A percentile compares a stretch with the other conserved stretches of the same genome.
Conservation (phyloP, 768 basidiomycete genomes). For the Porpolomopsis calyptriformis region DNA sequence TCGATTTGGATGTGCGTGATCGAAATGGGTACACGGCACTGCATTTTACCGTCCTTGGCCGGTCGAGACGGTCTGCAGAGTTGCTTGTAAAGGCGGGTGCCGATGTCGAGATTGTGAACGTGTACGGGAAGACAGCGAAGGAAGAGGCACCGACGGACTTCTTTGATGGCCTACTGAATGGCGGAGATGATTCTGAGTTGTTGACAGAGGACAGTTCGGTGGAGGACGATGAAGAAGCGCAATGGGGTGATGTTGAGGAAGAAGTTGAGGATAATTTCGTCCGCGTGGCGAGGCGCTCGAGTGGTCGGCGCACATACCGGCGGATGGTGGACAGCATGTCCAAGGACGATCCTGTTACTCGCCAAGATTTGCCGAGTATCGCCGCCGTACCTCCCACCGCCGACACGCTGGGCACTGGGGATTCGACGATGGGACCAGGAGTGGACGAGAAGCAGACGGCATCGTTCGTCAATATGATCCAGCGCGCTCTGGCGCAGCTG, state of each 20-base stretch:
- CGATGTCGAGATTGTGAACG: slow-evolving; percentile 64
- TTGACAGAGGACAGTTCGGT: slow-evolving; percentile 17
- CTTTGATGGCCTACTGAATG: slow-evolving; percentile 27
- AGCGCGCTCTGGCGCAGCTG: slow-evolving; percentile 59
- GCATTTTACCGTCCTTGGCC: slow-evolving; percentile 69
- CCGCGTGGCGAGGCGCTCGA: slow-evolving; percentile 15
- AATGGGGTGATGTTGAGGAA: slow-evolving; percentile 61
- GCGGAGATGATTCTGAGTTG: slow-evolving; percentile 18
- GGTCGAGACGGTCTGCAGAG: slow-evolving; percentile 51
- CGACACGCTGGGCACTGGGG: not conserved
- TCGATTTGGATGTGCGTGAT: slow-evolving; percentile 79
- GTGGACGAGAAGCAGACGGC: slow-evolving; percentile 36
- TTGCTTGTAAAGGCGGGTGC: slow-evolving; percentile 75
- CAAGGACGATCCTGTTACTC: not conserved
- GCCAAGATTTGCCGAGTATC: not conserved
- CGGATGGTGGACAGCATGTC: slow-evolving; percentile 15
- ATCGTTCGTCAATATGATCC: slow-evolving; percentile 59
- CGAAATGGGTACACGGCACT: slow-evolving; percentile 84
- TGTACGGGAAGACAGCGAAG: slow-evolving; percentile 55
- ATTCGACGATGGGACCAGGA: not conserved
- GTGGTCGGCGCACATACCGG: slow-evolving; percentile 24
- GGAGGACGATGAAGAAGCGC: slow-evolving; percentile 43
- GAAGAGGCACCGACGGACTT: slow-evolving; percentile 44
- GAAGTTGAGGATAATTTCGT: slow-evolving; percentile 38
- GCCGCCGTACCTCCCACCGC: not conserved